Evolutionary conservation across 2,329 filamentous ascomycete species (phyloP).

Genomic region (Scedosporium minutisporum): DNA sequence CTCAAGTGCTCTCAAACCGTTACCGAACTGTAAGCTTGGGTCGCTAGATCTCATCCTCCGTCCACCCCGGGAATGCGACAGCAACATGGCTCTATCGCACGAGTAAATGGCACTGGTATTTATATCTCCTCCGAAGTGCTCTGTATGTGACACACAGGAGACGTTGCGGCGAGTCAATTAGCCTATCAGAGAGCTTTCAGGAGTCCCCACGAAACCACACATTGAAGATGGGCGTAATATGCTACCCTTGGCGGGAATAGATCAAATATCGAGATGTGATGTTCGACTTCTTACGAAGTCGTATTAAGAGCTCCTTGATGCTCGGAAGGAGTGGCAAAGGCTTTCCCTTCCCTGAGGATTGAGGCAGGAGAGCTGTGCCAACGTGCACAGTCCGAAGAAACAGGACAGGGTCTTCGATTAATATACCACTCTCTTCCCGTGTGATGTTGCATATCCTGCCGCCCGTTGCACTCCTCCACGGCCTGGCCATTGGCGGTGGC

Average conservation of each 20-base stretch:
- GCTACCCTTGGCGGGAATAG: background rate
- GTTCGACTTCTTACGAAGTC: background rate
- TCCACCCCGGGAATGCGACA: too few species aligned
- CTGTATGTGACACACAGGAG: background rate
- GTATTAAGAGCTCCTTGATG: background rate
- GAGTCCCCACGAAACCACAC: background rate
- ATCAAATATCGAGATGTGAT: background rate
- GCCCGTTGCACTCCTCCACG: background rate
- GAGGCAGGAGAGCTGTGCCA: background rate
- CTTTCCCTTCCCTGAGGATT: background rate
- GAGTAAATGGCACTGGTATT: too few species aligned
- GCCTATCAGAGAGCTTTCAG: background rate
- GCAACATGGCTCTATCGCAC: too few species aligned
- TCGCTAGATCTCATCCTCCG: background rate
- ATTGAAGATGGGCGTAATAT: background rate
- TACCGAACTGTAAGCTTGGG: background rate
- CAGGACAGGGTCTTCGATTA: background rate
- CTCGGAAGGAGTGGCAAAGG: background rate
- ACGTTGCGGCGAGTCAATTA: background rate
- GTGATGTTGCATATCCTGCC: background rate
- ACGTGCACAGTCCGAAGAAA: background rate
- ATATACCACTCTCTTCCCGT: background rate
- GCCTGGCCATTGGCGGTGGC: background rate
- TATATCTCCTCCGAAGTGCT: background rate
- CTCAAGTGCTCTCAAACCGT: background rate